phyloP scores from a whole-genome alignment of 257 asterid species.

The Lycium ferocissimum region DNA sequence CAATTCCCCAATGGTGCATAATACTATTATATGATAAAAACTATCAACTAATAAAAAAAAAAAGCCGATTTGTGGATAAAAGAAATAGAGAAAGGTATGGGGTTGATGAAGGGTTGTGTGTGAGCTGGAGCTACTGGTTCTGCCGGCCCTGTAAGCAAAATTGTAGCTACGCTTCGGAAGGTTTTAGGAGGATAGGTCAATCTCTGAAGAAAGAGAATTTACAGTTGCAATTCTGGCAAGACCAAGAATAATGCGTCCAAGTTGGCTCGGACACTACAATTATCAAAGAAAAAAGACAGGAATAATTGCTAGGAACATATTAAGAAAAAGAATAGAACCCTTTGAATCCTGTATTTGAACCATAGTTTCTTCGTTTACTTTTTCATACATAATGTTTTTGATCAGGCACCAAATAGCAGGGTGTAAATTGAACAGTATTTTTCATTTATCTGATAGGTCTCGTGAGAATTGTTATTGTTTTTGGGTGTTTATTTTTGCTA shows the following conservation, averaged over 20 bases:
- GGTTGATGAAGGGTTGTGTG: too few relatives aligned
- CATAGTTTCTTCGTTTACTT: background rate
- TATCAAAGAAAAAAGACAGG: too few relatives aligned
- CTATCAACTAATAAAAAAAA: too few relatives aligned
- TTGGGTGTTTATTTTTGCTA: background rate
- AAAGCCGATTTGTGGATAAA: too few relatives aligned
- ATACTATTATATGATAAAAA: too few relatives aligned
- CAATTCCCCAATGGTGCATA: too few relatives aligned
- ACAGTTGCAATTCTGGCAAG: background rate
- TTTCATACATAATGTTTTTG: background rate
- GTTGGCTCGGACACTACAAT: too few relatives aligned
- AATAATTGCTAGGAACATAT: too few relatives aligned
- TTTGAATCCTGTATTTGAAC: background rate
- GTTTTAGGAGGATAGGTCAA: background rate
- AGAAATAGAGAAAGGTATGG: too few relatives aligned
- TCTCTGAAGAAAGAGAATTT: background rate
- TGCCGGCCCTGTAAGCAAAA: background rate
- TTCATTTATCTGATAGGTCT: background rate
- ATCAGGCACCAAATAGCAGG: background rate
- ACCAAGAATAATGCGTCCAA: background rate
- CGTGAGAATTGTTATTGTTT: background rate
- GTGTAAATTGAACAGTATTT: background rate
- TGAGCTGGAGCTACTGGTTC: background rate
- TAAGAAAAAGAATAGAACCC: background rate
- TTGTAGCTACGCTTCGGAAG: background rate